Evolutionary conservation across 306 rosid genomes (phyloP), one percentile per base, ranked within the genome.

Genomic region (Corylus avellana): DNA sequence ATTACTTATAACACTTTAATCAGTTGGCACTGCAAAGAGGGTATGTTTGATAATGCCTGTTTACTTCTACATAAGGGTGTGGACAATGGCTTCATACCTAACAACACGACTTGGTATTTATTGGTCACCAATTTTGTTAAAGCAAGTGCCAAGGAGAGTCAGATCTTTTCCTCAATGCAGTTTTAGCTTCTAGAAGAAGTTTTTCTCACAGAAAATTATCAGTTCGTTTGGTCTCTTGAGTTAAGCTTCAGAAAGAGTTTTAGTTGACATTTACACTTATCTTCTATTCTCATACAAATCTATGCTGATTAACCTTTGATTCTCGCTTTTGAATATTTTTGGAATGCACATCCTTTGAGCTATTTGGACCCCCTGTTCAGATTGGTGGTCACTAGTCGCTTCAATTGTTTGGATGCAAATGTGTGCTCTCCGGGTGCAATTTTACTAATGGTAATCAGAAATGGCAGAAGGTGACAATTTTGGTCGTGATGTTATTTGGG

Each of bases 1-100:
- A 58, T 95, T 74, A 90, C 98, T 73, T 95, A 89, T 67, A 95
- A 93, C 86, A 93, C 98, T 10, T 78, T 95, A 61, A 88, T 95
- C 78, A 81, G 85, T 73, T 90, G 88, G 85, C 84, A 85, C 62
- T 93, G 94, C 85, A 87, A 79, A 46, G 91, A 89, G 80, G 91
- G 91, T n/a, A 78, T 80, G 86, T 77, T 81, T 69, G 74, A 83
- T 57, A 89, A 95, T 54, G 98, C 98, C 13, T 91, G 84, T 79
- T 73, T 80, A 63, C 87, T 91, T 86, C 87, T 95, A 66, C 76
- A 82, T 69, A 86, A 81, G 85, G 97, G 96, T 39, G 85, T 92
- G 57, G 82, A 86, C 73, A 89, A 84, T 22, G 98, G 97, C 62
- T 84, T 93, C 75, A 74, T 86, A 14, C 98, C 98, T 61, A 91